Evolutionary conservation across 306 rosid genomes (phyloP), one percentile per base, ranked within the genome.

Genomic region (Lagenaria siceraria): DNA sequence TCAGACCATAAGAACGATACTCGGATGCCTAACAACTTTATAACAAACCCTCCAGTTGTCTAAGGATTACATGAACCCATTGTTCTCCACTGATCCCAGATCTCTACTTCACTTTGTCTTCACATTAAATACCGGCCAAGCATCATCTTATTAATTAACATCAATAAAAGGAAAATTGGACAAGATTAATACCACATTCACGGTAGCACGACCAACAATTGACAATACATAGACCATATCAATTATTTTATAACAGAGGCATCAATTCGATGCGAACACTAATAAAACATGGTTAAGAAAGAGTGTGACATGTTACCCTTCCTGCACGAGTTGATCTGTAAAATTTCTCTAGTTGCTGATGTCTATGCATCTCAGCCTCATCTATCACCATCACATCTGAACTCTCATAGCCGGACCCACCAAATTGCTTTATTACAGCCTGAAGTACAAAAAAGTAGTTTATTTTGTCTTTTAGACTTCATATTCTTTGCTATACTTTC

Each of bases 281-380:
- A 6, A 46, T 69, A 69, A 14, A 72, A 46, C 14, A 72, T 17
- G 24, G 10, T 49, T 36, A 36, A 65, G 33, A 49, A 78, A 62
- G 43, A 27, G 52, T 11, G 21, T 22, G 35, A 35, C 46, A 76
- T 48, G 64, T 5, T 80, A 95, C 99, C 99, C 86, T 92, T 81
- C 97, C 97, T 1, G 92, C 63, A 40, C 98, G 97, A 72, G 98
- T 95, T 76, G 96, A 87, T 85, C 87, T 84, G 58, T 95, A 95
- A 31, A 90, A 84, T 83, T 83, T 95, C 80, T 90, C 97, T 22
- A 95, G 90, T 38, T 90, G 97, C 59, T 95, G 99, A 88, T 95
- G 97, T 76, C 97, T 90, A 83, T 90, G 93, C 99, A 95, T 74
- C 85, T 95, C 99, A 73, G 87, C 87, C 86, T 95, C 98, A 86